These are phyloP conservation scores for Microbotryum lychnidis-dioicae DNA, from an alignment of 1,284 basidiomycete genomes.

Conservation along the genomic window DNA sequence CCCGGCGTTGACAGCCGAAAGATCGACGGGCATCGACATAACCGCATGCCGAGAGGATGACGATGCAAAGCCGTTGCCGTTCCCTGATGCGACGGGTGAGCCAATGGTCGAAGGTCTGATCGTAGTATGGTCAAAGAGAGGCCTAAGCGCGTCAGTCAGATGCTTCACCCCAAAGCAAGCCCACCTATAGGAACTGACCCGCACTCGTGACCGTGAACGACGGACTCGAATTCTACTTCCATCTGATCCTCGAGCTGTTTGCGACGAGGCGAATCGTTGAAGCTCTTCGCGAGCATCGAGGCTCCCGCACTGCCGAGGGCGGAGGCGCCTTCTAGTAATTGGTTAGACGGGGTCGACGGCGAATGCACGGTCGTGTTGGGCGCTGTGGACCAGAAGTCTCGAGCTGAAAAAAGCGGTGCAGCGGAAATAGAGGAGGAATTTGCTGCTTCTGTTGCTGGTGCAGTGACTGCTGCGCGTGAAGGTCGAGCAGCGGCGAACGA, in stretches of 20 bases:
- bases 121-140: neutral
- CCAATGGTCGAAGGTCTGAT: neutral
- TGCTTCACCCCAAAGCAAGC: too few relatives aligned
- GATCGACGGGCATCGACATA: slow-evolving; percentile 15
- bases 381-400: slow-evolving; percentile 19
- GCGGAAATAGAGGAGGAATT: neutral
- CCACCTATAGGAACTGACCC: slow-evolving; percentile 11
- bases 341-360: neutral
- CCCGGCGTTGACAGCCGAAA: slow-evolving; percentile 15
- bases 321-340: neutral
- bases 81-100: neutral
- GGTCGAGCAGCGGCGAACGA: too few relatives aligned
- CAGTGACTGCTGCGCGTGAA: neutral
- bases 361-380: neutral
- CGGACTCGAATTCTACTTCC: slow-evolving; percentile 21
- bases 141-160: neutral
- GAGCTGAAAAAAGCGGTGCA: neutral
- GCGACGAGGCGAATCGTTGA: neutral
- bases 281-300: neutral
- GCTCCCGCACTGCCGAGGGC: neutral
- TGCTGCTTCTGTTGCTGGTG: neutral
- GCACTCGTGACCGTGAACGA: slow-evolving; percentile 20
- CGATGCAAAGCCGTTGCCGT: neutral
- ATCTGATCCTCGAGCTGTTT: slow-evolving; percentile 1
- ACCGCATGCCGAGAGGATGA: neutral